These are phyloP conservation scores for Pichia nakasei DNA, from an alignment of 805 yeast genomes.

Conservation along the genomic window DNA sequence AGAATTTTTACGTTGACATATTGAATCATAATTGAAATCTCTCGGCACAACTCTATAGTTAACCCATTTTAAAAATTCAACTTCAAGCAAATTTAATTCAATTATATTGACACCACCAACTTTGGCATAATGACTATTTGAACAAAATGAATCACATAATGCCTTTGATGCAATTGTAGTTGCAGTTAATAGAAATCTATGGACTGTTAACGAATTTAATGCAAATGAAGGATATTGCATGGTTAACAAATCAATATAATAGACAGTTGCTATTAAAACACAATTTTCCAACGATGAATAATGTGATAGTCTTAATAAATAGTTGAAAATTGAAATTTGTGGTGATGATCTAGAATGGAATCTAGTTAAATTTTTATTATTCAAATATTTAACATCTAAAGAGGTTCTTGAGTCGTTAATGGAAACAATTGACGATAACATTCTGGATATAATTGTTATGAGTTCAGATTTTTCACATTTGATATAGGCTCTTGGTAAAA, in stretches of 20 bases:
- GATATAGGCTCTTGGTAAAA: constrained; percentile 45
- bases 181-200: constrained; percentile 81
- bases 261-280: constrained; percentile 72
- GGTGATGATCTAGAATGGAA: constrained; percentile 95
- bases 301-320: constrained; percentile 65
- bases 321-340: constrained; percentile 68
- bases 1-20: constrained; percentile 18
- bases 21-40: constrained; percentile 30
- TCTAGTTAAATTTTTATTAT: constrained; percentile 52
- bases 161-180: constrained; percentile 89
- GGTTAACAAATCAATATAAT: constrained; percentile 80
- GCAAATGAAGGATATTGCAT: constrained; percentile 73
- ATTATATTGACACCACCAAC: constrained; percentile 87
- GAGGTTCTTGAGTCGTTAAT: constrained; percentile 50
- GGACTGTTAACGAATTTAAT: constrained; percentile 86
- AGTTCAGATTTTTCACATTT: constrained; percentile 64
- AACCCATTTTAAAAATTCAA: constrained; percentile 75
- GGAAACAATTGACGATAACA: constrained; percentile 66
- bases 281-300: constrained; percentile 83
- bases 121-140: constrained; percentile 87
- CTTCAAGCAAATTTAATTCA: constrained; percentile 80
- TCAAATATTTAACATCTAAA: constrained; percentile 25
- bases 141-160: constrained; percentile 87
- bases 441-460: constrained; percentile 63
- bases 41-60: constrained; percentile 68